Percentiles rank a stretch among this genome's conserved stretches.
phyloP scores from a whole-genome alignment of 805 yeast genomes.

The Saccharomycopsis oosterbeekiorum region DNA sequence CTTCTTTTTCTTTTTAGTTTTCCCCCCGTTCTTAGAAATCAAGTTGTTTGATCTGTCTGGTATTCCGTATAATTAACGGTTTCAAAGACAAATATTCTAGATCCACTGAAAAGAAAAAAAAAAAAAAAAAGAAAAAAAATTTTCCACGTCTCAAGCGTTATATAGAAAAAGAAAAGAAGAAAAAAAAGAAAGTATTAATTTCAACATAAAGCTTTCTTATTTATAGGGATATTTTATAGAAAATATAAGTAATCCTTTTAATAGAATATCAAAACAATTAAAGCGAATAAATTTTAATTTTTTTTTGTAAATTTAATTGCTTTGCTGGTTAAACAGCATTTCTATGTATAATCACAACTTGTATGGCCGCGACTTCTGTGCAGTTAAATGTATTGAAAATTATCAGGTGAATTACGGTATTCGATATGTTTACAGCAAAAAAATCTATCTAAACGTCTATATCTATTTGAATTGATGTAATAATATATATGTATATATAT shows the following conservation, averaged over 20 bases:
- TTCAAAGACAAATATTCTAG: background rate
- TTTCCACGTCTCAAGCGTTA: background rate
- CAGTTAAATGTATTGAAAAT: too few relatives aligned
- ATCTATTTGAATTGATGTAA: background rate
- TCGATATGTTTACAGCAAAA: too few relatives aligned
- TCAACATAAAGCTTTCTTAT: background rate
- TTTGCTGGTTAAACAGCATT: too few relatives aligned
- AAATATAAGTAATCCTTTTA: too few relatives aligned
- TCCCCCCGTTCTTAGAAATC: background rate
- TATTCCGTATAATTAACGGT: background rate
- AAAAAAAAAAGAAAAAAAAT: background rate
- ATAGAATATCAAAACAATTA: too few relatives aligned
- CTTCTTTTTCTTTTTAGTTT: background rate
- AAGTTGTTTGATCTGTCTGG: background rate
- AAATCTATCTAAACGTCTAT: background rate
- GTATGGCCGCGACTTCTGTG: too few relatives aligned
- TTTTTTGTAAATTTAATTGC: too few relatives aligned
- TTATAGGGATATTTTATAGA: too few relatives aligned
- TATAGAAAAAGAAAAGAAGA: background rate
- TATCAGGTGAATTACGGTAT: too few relatives aligned
- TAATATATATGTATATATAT: background rate
- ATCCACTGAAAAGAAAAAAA: background rate
- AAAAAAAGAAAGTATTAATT: background rate
- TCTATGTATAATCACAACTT: too few relatives aligned
- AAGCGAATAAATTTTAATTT: too few relatives aligned